These are phyloP conservation scores for Phylloporus arenicola DNA, from an alignment of 768 basidiomycete genomes.

Conservation along the genomic window DNA sequence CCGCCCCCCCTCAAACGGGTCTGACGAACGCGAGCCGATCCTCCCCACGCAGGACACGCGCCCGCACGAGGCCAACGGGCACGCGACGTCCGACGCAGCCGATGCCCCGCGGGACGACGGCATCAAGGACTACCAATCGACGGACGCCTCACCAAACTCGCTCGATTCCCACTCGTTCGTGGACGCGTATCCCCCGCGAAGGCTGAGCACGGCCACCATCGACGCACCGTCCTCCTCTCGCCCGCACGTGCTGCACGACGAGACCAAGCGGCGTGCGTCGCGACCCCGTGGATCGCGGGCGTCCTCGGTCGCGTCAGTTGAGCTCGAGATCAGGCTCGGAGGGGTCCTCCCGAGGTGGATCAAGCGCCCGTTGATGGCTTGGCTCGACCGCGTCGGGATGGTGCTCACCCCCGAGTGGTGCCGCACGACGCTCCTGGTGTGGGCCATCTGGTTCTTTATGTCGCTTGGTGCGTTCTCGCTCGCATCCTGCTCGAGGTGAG, in stretches of 20 bases:
- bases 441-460: slow-evolving; percentile 73
- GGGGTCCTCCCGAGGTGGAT: slow-evolving; percentile 49
- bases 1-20: slow-evolving; percentile 10
- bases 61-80: slow-evolving; percentile 14
- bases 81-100: slow-evolving; percentile 5
- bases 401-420: slow-evolving; percentile 75
- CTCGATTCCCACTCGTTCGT: slow-evolving; percentile 23
- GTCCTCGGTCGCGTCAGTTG: slow-evolving; percentile 39
- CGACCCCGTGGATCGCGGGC: slow-evolving; percentile 18
- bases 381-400: slow-evolving; percentile 62
- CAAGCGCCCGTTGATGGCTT: slow-evolving; percentile 56
- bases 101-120: slow-evolving; percentile 13
- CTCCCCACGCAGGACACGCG: slow-evolving; percentile 17
- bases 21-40: slow-evolving; percentile 28
- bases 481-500: background rate
- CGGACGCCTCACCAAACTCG: slow-evolving; percentile 25
- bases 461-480: slow-evolving; percentile 54
- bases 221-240: slow-evolving; percentile 22
- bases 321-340: slow-evolving; percentile 36
- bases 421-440: slow-evolving; percentile 71
- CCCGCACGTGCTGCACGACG: slow-evolving; percentile 6
- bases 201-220: slow-evolving; percentile 23
- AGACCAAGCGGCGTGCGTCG: slow-evolving; percentile 15
- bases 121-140: slow-evolving; percentile 26
- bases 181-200: slow-evolving; percentile 24